Evolutionary conservation across 768 basidiomycete genomes (phyloP).

Genomic region (Hygrophoropsis aurantiaca): DNA sequence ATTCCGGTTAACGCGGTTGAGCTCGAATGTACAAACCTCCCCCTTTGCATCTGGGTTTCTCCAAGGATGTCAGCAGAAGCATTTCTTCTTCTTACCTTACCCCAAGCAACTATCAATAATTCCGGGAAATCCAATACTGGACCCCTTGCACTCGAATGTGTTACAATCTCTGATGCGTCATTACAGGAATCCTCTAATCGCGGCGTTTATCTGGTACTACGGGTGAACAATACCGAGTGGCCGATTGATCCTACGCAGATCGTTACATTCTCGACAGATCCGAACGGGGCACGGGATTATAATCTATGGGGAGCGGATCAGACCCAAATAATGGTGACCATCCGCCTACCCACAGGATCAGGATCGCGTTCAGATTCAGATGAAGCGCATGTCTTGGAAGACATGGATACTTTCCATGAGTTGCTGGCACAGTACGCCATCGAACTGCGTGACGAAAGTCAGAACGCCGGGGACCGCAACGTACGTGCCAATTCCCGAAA

Average conservation of each 20-base stretch:
- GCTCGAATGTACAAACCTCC: not conserved
- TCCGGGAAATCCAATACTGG: constrained; percentile 39
- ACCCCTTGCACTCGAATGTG: constrained; percentile 57
- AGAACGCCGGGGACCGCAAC: constrained; percentile 1
- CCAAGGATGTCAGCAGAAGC: constrained; percentile 35
- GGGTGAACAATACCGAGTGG: constrained; percentile 53
- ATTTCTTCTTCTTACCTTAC: constrained; percentile 55
- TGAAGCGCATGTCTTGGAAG: constrained; percentile 45
- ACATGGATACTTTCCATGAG: constrained; percentile 64
- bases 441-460: constrained; percentile 34
- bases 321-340: constrained; percentile 25
- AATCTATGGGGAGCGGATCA: constrained; percentile 40
- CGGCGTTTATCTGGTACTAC: constrained; percentile 68
- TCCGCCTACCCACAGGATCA: no score
- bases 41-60: not conserved
- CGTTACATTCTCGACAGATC: constrained; percentile 39
- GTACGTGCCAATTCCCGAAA: constrained; percentile 11
- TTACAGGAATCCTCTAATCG: constrained; percentile 36
- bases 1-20: not conserved
- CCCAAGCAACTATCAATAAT: constrained; percentile 43
- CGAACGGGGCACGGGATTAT: constrained; percentile 40
- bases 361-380: constrained; percentile 20
- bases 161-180: constrained; percentile 45
- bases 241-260: constrained; percentile 57
- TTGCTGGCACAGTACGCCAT: constrained; percentile 69